Conservation (phyloP, 805 yeast species). For the Barnettozyma californica region DNA sequence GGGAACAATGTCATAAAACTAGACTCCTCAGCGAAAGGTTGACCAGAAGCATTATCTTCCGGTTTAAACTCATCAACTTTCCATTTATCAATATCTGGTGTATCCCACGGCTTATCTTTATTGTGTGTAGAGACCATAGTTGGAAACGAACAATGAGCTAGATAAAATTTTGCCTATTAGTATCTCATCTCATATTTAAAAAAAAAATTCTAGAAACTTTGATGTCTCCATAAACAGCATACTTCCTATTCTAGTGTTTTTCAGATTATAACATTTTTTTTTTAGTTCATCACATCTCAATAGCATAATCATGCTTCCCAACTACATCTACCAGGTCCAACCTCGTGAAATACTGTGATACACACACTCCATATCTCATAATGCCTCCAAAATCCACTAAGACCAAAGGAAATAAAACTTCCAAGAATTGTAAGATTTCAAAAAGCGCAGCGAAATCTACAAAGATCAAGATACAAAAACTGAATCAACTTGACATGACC, state of each 20-base stretch:
- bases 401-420: slow-evolving; percentile 8
- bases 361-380: not conserved
- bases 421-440: slow-evolving; percentile 15
- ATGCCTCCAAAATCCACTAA: slow-evolving; percentile 11
- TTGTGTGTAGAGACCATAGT: slow-evolving; percentile 88
- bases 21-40: slow-evolving; percentile 91
- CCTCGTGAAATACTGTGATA: too few relatives aligned
- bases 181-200: slow-evolving; percentile 3
- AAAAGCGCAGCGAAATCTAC: slow-evolving; percentile 7
- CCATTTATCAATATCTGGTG: slow-evolving; percentile 94
- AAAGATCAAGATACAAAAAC: slow-evolving; percentile 7
- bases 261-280: not conserved
- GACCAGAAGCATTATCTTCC: slow-evolving; percentile 83
- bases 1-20: slow-evolving; percentile 94
- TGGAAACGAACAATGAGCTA: not conserved
- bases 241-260: not conserved
- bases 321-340: not conserved
- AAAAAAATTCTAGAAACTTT: slow-evolving; percentile 3
- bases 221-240: not conserved
- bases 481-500: slow-evolving; percentile 9
- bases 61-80: slow-evolving; percentile 78
- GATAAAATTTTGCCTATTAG: not conserved
- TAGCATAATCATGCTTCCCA: too few relatives aligned
- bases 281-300: not conserved
- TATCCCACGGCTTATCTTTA: slow-evolving; percentile 97